Evolutionary conservation across 2,329 filamentous ascomycete species (phyloP), one percentile per base, ranked within the genome.

Genomic region (Xylariaceae sp.): DNA sequence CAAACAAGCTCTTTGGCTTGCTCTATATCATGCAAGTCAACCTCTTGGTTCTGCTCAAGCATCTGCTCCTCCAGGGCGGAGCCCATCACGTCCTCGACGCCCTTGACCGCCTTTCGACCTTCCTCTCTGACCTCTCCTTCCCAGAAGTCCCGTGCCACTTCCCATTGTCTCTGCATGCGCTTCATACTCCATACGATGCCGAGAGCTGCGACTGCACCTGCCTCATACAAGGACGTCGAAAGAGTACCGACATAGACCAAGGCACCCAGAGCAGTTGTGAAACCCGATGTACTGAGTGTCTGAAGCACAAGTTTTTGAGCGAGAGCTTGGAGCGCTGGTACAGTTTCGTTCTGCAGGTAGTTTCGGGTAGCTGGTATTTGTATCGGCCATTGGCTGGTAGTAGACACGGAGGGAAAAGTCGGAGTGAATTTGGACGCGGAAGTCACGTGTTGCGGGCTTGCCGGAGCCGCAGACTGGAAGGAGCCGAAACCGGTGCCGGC

Each of bases 271-370:
- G 75, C 74, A 0, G 71, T 72, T 1, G 80, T 79, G 3, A 87
- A 70, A 5, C 82, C 81, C 0, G 88, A 87, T 0, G 89, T 89
- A 45, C 83, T 86, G 0, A 89, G 71, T 0, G 88, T 87, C 61
- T 90, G 84, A 5, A 95, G 65, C 5, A 96, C 83, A 2, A 91
- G 79, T 49, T 77, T 81, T 67, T 91, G 87, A 1, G 86, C 86
- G 0, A 89, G 72, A 1, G 86, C 82, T 62, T 90, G 87, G 3
- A 91, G 72, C 1, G 83, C 81, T 2, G 86, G 85, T 2, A 90
- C 77, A 0, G 85, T 88, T 52, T 81, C 76, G n/a, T 75, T 70
- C 39, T 83, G 75, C 2, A 90, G 77, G 55, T 83, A 82, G 33
- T 77, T 72, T n/a, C 90, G 82, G 7, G 85, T 84, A 22, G 80